Evolutionary conservation across 176 grass and related monocot species (phyloP).

Genomic region (Oryza australiensis): DNA sequence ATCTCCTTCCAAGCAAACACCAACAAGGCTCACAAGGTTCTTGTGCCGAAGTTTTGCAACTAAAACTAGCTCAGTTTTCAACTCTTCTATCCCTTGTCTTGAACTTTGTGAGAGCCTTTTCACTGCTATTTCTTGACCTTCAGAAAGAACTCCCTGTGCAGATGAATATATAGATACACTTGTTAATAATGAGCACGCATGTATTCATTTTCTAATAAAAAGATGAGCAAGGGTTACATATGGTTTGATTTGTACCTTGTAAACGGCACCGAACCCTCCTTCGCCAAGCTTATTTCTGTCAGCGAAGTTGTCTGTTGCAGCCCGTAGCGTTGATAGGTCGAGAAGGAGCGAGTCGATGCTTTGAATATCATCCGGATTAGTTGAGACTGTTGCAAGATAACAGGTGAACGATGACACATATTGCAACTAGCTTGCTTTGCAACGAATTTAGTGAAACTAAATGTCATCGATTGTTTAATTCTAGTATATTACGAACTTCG

Average conservation of each 20-base stretch:
- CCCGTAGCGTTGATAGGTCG: slow-evolving; percentile 40
- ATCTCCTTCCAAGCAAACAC: slow-evolving; percentile 44
- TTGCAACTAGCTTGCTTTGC: background rate
- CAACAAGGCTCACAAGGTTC: slow-evolving; percentile 50
- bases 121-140: slow-evolving; percentile 52
- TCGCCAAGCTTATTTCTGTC: slow-evolving; percentile 64
- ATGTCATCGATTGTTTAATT: background rate
- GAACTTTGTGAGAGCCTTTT: slow-evolving; percentile 43
- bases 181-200: background rate
- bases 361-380: slow-evolving; percentile 3
- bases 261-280: slow-evolving; percentile 74
- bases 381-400: slow-evolving; percentile 38
- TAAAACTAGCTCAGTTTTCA: slow-evolving; percentile 52
- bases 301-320: slow-evolving; percentile 63
- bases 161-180: background rate
- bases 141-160: slow-evolving; percentile 34
- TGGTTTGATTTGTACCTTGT: slow-evolving; percentile 47
- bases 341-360: slow-evolving; percentile 54
- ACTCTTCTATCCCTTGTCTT: slow-evolving; percentile 41
- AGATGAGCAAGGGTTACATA: background rate
- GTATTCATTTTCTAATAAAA: background rate
- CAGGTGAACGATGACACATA: background rate
- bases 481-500: background rate
- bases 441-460: background rate
- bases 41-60: slow-evolving; percentile 55